phyloP scores from a whole-genome alignment of 192 early-diverging fungal genomes.

The Spinellus fusiger region DNA sequence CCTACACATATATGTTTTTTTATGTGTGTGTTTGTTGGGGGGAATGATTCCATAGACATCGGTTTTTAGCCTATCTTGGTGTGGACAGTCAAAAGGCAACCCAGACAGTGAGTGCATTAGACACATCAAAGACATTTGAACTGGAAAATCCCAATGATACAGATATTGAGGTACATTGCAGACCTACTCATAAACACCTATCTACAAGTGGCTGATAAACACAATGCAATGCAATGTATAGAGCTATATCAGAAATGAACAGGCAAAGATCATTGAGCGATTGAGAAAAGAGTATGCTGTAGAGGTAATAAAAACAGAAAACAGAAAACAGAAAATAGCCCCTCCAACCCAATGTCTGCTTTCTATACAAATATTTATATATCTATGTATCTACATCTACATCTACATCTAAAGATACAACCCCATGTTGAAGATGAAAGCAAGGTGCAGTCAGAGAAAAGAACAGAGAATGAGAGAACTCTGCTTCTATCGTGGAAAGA shows the following conservation, averaged over 20 bases:
- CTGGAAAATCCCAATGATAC: not conserved
- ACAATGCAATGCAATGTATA: not conserved
- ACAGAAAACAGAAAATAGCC: not conserved
- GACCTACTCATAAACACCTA: not conserved
- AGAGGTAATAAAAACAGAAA: not conserved
- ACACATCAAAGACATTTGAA: not conserved
- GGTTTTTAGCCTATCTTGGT: slow-evolving; percentile 7
- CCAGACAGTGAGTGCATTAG: not conserved
- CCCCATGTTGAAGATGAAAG: too few relatives aligned
- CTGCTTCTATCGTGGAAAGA: too few relatives aligned
- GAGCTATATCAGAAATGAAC: not conserved
- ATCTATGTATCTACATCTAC: not conserved
- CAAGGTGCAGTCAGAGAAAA: too few relatives aligned
- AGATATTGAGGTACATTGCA: not conserved
- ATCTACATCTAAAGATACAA: too few relatives aligned
- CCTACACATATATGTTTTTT: too few relatives aligned
- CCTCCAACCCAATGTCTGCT: not conserved
- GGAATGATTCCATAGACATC: slow-evolving; percentile 1
- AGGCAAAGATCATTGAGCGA: not conserved
- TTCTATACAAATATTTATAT: not conserved
- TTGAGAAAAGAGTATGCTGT: not conserved
- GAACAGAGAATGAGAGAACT: too few relatives aligned
- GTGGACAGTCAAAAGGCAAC: not conserved
- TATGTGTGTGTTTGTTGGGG: too few relatives aligned
- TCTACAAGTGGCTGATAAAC: not conserved